Conservation (phyloP, 352 stramenopile species). For the Globisporangium splendens region DNA sequence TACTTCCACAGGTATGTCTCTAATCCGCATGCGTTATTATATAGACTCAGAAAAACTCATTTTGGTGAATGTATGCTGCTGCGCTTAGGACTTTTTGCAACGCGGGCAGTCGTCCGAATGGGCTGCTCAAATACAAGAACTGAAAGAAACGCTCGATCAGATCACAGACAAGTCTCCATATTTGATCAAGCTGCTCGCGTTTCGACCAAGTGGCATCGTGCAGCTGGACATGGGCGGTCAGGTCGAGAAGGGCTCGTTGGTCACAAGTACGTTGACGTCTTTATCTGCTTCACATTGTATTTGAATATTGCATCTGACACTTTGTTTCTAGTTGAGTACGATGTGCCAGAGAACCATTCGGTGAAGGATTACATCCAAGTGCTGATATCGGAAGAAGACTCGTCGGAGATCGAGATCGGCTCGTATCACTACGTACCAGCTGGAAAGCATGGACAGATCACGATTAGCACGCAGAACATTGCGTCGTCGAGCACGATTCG, state of each 20-base stretch:
- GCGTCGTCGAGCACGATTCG: slow-evolving; percentile 61
- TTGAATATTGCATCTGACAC: not conserved
- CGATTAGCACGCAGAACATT: slow-evolving; percentile 74
- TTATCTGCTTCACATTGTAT: not conserved
- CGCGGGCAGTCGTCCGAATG: slow-evolving; percentile 67
- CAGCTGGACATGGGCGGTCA: slow-evolving; percentile 81
- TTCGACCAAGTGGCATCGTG: slow-evolving; percentile 79
- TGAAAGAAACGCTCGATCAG: slow-evolving; percentile 70
- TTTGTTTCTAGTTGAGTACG: slow-evolving; percentile 60
- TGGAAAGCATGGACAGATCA: slow-evolving; percentile 63
- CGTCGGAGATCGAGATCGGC: slow-evolving; percentile 66
- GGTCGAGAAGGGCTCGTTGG: slow-evolving; percentile 79
- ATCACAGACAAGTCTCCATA: slow-evolving; percentile 63
- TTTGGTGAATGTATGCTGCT: not conserved
- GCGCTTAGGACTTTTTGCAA: slow-evolving; percentile 53
- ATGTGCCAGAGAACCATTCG: slow-evolving; percentile 78
- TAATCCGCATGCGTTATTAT: not conserved
- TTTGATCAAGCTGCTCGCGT: slow-evolving; percentile 70
- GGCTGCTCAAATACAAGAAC: slow-evolving; percentile 58
- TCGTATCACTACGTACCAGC: slow-evolving; percentile 73
- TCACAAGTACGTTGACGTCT: slow-evolving; percentile 54
- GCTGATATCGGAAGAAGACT: slow-evolving; percentile 71
- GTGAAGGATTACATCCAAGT: slow-evolving; percentile 86
- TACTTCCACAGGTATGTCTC: slow-evolving; percentile 59
- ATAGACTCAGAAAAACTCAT: not conserved